Evolutionary conservation across 2,329 filamentous ascomycete genomes (phyloP), one percentile per base, ranked within the genome.

Genomic region (Penicillium sp.): DNA sequence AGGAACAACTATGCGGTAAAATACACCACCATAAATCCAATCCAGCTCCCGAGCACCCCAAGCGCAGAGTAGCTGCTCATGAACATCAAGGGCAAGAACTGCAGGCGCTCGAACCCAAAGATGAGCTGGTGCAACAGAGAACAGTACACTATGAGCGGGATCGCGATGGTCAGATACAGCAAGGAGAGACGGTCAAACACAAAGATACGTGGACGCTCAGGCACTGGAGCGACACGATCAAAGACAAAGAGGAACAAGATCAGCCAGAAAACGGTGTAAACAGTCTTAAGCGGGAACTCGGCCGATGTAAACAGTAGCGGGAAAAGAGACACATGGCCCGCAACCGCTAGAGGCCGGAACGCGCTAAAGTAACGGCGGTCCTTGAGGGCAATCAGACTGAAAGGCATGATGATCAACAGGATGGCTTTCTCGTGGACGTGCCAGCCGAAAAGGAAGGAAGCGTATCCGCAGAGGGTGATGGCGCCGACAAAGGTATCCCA

Each of bases 371-470:
- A 93, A 26, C 95, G 87, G 51, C 95, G 86, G 73, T 39, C 93
- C 72, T 89, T 90, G 51, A 98, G 84, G 0, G 93, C 93, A 58
- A 98, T 88, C 59, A 99, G 83, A 65, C 90, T 96, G 80, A 98
- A 98, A 0, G 95, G 95, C 48, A 98, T 90, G 63, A 99, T 92
- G 70, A 98, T 89, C 21, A 98, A 84, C 22, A 39, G 83, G 56
- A 99, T 90, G 1, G 95, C 95, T 76, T 99, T 99, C 72, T 99
- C 95, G 68, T 99, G 95, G 9, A 99, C 95, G 70, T 99, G 95
- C 92, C 93, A 99, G 55, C 95, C 93, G 67, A 98, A 98, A 10
- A 99, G 82, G 77, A 39, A 39, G 35, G 35, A 39, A 11, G 35
- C 35, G n/a, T 39, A 39, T n/a, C 35, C 35, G n/a, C 35, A 39